These are phyloP conservation scores for Candida verbasci DNA, from an alignment of 805 yeast genomes.

Conservation along the genomic window DNA sequence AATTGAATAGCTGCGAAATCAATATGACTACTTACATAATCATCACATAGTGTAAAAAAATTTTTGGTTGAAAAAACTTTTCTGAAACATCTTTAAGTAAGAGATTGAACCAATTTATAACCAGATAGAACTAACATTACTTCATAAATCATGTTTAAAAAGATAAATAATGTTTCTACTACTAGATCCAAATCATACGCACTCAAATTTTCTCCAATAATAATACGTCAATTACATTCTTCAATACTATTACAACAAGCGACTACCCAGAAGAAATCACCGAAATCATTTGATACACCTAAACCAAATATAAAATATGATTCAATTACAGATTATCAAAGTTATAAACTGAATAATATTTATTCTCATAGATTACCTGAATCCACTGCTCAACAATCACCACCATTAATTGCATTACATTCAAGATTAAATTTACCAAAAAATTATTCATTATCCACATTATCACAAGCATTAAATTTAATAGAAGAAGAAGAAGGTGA, in stretches of 20 bases:
- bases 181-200: neutral
- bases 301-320: slow-evolving; percentile 16
- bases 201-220: neutral
- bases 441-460: slow-evolving; percentile 53
- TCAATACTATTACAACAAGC: no score
- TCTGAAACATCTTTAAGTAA: no score
- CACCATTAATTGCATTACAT: slow-evolving; percentile 76
- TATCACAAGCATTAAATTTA: slow-evolving; percentile 79
- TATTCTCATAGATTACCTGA: slow-evolving; percentile 45
- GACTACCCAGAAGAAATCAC: neutral
- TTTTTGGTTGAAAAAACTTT: no score
- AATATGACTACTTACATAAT: no score
- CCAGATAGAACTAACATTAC: no score
- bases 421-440: slow-evolving; percentile 65
- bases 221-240: slow-evolving; percentile 3
- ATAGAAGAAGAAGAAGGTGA: slow-evolving; percentile 17
- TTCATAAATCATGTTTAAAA: slow-evolving; percentile 4
- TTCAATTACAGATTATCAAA: slow-evolving; percentile 32
- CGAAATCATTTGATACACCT: slow-evolving; percentile 5
- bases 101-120: no score
- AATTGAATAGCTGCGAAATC: no score
- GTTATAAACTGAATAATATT: slow-evolving; percentile 33
- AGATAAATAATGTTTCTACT: neutral
- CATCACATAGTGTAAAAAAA: no score
- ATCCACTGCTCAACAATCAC: slow-evolving; percentile 50